A percentile compares a stretch with the other conserved stretches of the same genome.
These are phyloP conservation scores for Linum tenue DNA, from an alignment of 345 rosid genomes.

Conservation along the genomic window DNA sequence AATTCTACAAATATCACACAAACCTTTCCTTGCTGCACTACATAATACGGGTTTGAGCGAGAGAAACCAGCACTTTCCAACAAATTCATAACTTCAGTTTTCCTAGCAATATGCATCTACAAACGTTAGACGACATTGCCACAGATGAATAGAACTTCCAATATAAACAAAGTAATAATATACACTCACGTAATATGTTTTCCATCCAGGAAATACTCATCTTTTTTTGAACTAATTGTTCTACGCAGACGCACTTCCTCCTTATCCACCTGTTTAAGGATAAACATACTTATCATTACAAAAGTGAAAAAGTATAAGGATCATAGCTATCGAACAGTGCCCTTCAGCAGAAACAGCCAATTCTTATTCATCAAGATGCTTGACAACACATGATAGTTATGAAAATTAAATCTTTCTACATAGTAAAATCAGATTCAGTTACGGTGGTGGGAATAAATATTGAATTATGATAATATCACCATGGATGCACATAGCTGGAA, in stretches of 20 bases:
- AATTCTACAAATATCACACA: neutral
- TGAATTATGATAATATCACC: too few relatives aligned
- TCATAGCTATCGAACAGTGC: neutral
- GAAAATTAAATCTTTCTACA: too few relatives aligned
- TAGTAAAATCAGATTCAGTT: too few relatives aligned
- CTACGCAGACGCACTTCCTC: conserved; percentile 88
- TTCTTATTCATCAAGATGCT: too few relatives aligned
- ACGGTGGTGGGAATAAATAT: too few relatives aligned
- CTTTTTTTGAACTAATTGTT: conserved; percentile 81
- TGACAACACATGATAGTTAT: too few relatives aligned
- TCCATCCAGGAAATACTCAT: conserved; percentile 86
- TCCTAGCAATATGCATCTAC: conserved; percentile 37
- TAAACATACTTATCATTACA: conserved; percentile 16
- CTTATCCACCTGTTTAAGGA: conserved; percentile 70
- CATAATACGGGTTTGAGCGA: conserved; percentile 95
- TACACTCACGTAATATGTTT: conserved; percentile 77
- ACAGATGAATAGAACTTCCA: neutral
- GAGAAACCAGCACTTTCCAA: conserved; percentile 99
- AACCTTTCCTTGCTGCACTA: conserved; percentile 96
- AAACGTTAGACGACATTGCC: conserved; percentile 9
- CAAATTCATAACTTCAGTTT: conserved; percentile 91
- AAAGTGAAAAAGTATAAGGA: neutral
- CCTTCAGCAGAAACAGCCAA: too few relatives aligned
- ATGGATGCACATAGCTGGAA: too few relatives aligned
- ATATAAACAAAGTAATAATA: neutral